phyloP scores from a whole-genome alignment of 345 rosid genomes.

The Dipteronia sinensis region DNA sequence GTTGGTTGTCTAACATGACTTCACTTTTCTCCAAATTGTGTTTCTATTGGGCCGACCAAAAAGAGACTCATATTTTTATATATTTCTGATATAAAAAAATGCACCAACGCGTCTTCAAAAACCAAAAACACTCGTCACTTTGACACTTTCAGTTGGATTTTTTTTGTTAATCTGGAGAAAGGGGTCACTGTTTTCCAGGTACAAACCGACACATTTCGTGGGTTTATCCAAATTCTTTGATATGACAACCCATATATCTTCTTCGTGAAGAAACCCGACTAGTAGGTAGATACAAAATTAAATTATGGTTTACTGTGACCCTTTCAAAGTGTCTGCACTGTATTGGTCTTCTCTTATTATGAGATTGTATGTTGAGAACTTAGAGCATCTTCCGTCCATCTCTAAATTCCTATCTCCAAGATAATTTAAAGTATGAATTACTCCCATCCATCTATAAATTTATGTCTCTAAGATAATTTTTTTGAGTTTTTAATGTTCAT shows the following conservation, averaged over 20 bases:
- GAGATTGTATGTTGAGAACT: not conserved
- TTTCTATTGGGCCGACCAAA: slow-evolving; percentile 27
- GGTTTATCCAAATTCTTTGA: too few species aligned
- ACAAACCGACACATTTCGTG: slow-evolving; percentile 15
- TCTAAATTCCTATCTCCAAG: too few species aligned
- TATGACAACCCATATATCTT: not conserved
- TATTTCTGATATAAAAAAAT: not conserved
- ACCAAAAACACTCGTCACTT: slow-evolving; percentile 1
- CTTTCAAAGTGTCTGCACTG: not conserved
- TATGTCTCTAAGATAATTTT: too few species aligned
- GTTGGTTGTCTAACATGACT: slow-evolving; percentile 17
- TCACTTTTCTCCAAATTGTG: not conserved
- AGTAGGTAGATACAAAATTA: not conserved
- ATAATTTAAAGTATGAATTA: too few species aligned
- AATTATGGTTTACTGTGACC: not conserved
- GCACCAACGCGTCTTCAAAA: slow-evolving; percentile 16
- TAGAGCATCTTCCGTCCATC: too few species aligned
- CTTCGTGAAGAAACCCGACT: not conserved
- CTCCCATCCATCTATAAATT: too few species aligned
- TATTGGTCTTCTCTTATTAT: not conserved
- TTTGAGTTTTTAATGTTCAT: too few species aligned
- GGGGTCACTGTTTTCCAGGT: not conserved
- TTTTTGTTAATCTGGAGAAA: not conserved
- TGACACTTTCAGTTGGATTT: not conserved
- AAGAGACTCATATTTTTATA: slow-evolving; percentile 12